Evolutionary conservation across 73 alveolate species (phyloP), one percentile per base, ranked within the genome.

Genomic region (Breviolum minutum): DNA sequence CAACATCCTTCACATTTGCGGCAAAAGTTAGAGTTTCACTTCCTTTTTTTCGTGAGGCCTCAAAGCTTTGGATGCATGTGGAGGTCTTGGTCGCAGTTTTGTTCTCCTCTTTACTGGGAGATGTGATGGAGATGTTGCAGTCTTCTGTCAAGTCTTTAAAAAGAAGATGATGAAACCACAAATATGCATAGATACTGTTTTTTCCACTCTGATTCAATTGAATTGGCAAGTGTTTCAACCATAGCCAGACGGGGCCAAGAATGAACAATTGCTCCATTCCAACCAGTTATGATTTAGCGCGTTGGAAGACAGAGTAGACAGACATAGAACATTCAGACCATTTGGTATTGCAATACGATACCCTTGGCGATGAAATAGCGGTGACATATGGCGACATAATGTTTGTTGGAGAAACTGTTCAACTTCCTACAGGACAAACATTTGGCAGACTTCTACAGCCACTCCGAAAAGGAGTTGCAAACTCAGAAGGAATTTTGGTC

Each of bases 1-100:
- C n/a, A n/a, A n/a, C n/a, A n/a, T n/a, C n/a, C n/a, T n/a, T n/a
- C n/a, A n/a, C n/a, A n/a, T n/a, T n/a, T n/a, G n/a, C n/a, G n/a
- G n/a, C n/a, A n/a, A n/a, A n/a, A n/a, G n/a, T n/a, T n/a, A n/a
- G n/a, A n/a, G n/a, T n/a, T 6, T 11, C 16, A 12, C 81, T 70
- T 70, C 14, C 29, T 26, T 14, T 20, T 63, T 6, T 7, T 61
- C 29, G 87, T 2, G 74, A 85, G 94, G 94, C 77, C 29, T 85
- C 94, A 20, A 85, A 85, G 94, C 19, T 85, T 5, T 85, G 94
- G 94, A 85, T 85, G 79, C 94, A 82, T 17, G 91, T 61, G 74
- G 91, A 82, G 91, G 91, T 13, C 63, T 3, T 3, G 54, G 54
- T 40, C 5, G 3, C 0, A 40, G 24, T 68, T 1, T 68, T 14